phyloP scores from a whole-genome alignment of 768 basidiomycete species.

The Boletus patriciae region DNA sequence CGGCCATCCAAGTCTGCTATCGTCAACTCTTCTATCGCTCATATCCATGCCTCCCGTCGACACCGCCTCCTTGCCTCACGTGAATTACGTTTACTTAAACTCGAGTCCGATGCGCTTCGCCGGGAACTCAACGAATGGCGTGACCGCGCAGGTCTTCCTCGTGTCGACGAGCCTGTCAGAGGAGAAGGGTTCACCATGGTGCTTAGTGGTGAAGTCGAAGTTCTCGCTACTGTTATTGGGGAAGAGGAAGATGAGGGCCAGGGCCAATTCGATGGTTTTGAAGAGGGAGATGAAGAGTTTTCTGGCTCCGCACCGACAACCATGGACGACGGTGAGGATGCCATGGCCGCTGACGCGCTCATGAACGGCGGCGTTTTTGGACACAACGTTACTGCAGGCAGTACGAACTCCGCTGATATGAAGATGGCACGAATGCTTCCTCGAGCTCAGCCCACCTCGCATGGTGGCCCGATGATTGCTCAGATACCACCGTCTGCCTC shows the following conservation, averaged over 20 bases:
- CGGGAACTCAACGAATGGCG: conserved; percentile 95
- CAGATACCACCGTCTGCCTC: conserved; percentile 43
- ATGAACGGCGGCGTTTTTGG: conserved; percentile 35
- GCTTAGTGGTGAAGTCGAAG: conserved; percentile 67
- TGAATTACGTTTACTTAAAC: conserved; percentile 75
- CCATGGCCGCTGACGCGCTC: conserved; percentile 24
- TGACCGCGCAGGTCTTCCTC: conserved; percentile 66
- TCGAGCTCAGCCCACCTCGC: conserved; percentile 21
- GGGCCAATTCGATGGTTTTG: conserved; percentile 38
- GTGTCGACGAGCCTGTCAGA: conserved; percentile 70
- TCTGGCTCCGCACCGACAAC: conserved; percentile 25
- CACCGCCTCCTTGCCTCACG: conserved; percentile 79
- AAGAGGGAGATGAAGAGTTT: conserved; percentile 44
- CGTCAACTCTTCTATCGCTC: conserved; percentile 93
- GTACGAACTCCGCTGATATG: conserved; percentile 31
- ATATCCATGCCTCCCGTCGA: conserved; percentile 78
- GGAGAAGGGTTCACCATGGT: conserved; percentile 73
- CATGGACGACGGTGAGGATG: conserved; percentile 36
- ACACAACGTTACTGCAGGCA: conserved; percentile 31
- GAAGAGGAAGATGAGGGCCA: conserved; percentile 56
- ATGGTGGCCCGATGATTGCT: conserved; percentile 46
- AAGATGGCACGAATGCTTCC: conserved; percentile 29
- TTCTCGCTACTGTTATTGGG: conserved; percentile 52
- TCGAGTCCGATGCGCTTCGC: conserved; percentile 83
- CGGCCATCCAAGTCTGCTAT: conserved; percentile 96